A percentile compares a stretch with the other conserved stretches of the same genome.
phyloP scores from a whole-genome alignment of 768 basidiomycete species.

The Chlorophyllum brunneum region DNA sequence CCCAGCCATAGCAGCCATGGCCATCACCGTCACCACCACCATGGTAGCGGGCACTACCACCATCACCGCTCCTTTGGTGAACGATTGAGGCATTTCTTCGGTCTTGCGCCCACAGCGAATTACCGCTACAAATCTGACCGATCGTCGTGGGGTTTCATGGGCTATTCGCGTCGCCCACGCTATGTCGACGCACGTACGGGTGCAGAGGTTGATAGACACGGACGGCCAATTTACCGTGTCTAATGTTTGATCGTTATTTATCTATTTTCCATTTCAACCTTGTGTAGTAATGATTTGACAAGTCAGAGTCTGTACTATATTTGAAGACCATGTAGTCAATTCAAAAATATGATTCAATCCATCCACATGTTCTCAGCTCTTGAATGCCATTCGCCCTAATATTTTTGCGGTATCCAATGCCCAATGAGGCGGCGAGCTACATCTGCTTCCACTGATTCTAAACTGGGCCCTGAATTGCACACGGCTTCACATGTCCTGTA shows the following conservation, averaged over 20 bases:
- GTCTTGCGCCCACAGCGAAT: conserved; percentile 36
- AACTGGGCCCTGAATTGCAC: conserved; percentile 13
- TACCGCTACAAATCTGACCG: conserved; percentile 41
- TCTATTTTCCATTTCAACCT: not conserved
- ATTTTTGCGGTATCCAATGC: conserved; percentile 66
- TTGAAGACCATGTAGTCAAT: not conserved
- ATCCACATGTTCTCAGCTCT: not conserved
- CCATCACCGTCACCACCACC: conserved; percentile 23
- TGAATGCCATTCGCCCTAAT: conserved; percentile 24
- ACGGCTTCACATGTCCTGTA: not conserved
- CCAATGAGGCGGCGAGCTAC: conserved; percentile 52
- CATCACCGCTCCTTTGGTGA: conserved; percentile 28
- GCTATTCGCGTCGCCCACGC: conserved; percentile 43
- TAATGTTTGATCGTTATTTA: conserved; percentile 17
- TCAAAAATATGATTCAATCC: not conserved
- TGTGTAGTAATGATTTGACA: not conserved
- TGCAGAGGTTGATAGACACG: conserved; percentile 51
- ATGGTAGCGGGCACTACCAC: conserved; percentile 1
- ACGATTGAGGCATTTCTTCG: conserved; percentile 52
- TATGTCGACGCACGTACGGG: conserved; percentile 49
- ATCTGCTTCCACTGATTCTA: conserved; percentile 53
- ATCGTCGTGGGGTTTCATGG: conserved; percentile 54
- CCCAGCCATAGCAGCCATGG: conserved; percentile 18
- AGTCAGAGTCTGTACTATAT: not conserved
- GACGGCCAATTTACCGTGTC: conserved; percentile 49